Conservation (phyloP, 73 alveolate genomes). For the Tetrahymena borealis region DNA sequence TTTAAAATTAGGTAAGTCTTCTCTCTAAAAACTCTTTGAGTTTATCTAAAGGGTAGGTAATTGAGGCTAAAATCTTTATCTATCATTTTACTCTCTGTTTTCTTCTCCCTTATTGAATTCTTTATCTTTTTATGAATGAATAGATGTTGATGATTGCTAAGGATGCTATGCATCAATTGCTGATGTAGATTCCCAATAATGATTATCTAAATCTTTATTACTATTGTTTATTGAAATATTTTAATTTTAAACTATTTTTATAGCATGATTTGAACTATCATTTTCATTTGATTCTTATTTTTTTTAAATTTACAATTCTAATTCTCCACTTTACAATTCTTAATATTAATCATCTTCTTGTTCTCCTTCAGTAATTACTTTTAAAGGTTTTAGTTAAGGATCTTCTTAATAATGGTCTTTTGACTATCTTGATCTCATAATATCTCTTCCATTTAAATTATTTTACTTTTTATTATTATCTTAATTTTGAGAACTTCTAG, state of each 20-base stretch:
- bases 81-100: background rate
- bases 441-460: background rate
- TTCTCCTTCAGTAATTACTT: background rate
- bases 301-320: background rate
- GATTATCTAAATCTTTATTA: background rate
- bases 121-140: background rate
- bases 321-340: background rate
- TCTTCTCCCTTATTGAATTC: background rate
- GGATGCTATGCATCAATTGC: background rate
- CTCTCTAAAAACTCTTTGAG: background rate
- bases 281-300: background rate
- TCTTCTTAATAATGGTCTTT: background rate
- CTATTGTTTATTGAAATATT: background rate
- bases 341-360: background rate
- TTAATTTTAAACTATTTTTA: background rate
- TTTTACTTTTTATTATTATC: background rate
- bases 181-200: background rate
- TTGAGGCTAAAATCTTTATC: background rate
- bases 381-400: background rate
- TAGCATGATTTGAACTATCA: background rate
- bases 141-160: background rate
- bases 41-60: too few relatives aligned
- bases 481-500: background rate
- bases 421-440: background rate
- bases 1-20: background rate